Percentiles rank a stretch among this genome's conserved stretches.
phyloP scores from a whole-genome alignment of 1,284 basidiomycete species.

The Apiotrichum mycotoxinovorans region DNA sequence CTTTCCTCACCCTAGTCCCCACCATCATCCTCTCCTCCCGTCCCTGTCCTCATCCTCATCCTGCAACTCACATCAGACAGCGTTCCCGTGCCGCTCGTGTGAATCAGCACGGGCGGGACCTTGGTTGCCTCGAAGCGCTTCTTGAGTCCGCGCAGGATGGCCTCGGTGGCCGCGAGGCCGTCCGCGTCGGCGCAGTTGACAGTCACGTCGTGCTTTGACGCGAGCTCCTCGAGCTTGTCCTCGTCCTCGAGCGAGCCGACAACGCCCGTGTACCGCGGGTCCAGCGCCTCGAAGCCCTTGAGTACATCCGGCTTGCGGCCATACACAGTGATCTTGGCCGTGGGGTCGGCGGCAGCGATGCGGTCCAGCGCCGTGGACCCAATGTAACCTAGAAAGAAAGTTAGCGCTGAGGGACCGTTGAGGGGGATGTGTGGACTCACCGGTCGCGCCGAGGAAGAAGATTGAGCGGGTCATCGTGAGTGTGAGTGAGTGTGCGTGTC shows the following conservation, averaged over 20 bases:
- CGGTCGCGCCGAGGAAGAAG: slow-evolving; percentile 15
- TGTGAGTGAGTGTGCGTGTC: not conserved
- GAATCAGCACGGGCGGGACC: slow-evolving; percentile 42
- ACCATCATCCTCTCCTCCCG: too few relatives aligned
- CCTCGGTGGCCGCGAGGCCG: slow-evolving; percentile 33
- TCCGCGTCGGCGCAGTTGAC: slow-evolving; percentile 48
- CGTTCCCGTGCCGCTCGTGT: slow-evolving; percentile 49
- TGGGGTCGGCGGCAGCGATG: not conserved
- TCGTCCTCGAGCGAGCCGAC: slow-evolving; percentile 35
- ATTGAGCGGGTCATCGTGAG: slow-evolving; percentile 9
- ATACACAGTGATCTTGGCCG: slow-evolving; percentile 5
- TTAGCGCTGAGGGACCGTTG: not conserved
- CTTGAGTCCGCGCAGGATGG: slow-evolving; percentile 45
- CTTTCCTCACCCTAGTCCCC: too few relatives aligned
- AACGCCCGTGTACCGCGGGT: slow-evolving; percentile 3
- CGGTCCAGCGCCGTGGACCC: slow-evolving; percentile 5
- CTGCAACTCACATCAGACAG: slow-evolving; percentile 33
- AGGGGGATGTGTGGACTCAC: not conserved
- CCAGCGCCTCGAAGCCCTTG: slow-evolving; percentile 6
- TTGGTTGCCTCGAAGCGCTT: slow-evolving; percentile 38
- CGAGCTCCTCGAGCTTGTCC: slow-evolving; percentile 33
- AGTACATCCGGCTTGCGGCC: slow-evolving; percentile 4
- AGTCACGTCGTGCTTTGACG: slow-evolving; percentile 41
- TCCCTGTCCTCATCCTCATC: too few relatives aligned
- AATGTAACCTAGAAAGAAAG: slow-evolving; percentile 14